Evolutionary conservation across 192 early-diverging fungal genomes (phyloP), one percentile per base, ranked within the genome.

Genomic region (Coemansia sp.): DNA sequence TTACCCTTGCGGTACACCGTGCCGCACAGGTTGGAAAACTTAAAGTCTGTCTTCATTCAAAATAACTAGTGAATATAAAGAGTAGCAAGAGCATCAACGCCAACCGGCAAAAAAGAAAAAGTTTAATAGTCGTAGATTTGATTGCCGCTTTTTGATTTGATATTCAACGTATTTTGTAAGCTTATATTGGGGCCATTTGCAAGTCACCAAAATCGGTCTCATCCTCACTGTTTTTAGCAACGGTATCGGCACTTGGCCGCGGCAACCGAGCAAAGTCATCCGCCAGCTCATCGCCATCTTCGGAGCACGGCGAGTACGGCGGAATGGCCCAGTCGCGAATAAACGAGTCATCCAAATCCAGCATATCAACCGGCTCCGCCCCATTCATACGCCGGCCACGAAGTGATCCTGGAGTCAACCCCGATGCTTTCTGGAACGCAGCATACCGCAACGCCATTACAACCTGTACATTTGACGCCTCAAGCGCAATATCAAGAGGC

Each of bases 1-100:
- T 97, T 98, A n/a, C 96, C 98, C 68, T 90, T 85, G 59, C 89
- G 92, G 78, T 98, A 99, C 14, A 98, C 98, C 7, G 96, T 96
- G 35, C 98, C 98, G 71, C 93, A 96, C 62, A 99, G 84, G 80
- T 98, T 98, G 48, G 94, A 93, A 71, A 99, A 98, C 86, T 94
- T 85, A 35, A 83, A 75, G 57, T 85, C 71, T 14, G 83, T 75
- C 70, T 84, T 85, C 83, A 86, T 87, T 48, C 17, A 35, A 35
- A 35, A 35, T 35, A 35, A 1, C 1, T 35, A 29, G 31, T 35
- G 31, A 35, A 35, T 21, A 35, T 35, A 35, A 31, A 31, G 31
- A 35, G 31, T 8, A 7, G 1, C 31, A 35, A 35, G 31, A 35
- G 31, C 31, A 7, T 8, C 31, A 35, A 35, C 6, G 31, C 7